Percentiles rank a stretch among this genome's conserved stretches.
phyloP scores from a whole-genome alignment of 768 basidiomycete genomes.

The Termitomyces sp. region DNA sequence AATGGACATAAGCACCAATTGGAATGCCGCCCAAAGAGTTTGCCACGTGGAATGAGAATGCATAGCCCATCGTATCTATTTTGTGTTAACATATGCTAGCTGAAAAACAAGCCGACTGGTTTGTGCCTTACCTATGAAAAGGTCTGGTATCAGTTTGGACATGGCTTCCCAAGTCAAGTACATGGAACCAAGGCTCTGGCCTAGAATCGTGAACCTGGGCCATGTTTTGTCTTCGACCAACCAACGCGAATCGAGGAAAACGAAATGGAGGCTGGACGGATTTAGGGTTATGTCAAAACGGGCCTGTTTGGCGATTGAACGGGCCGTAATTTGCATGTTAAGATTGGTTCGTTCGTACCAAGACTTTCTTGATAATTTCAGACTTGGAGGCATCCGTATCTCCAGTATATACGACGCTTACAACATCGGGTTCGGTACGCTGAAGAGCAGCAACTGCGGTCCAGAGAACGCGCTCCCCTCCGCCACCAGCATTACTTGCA shows the following conservation, averaged over 20 bases:
- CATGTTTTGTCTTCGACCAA: conserved; percentile 80
- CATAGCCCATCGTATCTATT: conserved; percentile 96
- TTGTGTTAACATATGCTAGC: conserved; percentile 5
- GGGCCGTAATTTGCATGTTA: background rate
- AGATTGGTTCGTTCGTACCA: conserved; percentile 37
- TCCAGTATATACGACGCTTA: conserved; percentile 86
- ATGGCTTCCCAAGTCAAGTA: conserved; percentile 82
- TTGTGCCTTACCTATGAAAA: conserved; percentile 72
- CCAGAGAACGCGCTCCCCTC: conserved; percentile 78
- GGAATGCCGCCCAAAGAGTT: conserved; percentile 58
- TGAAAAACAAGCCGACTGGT: background rate
- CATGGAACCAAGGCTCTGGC: conserved; percentile 88
- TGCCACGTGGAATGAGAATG: conserved; percentile 85
- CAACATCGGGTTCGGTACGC: conserved; percentile 42
- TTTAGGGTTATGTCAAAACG: conserved; percentile 78
- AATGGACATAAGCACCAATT: conserved; percentile 91
- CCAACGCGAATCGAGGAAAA: conserved; percentile 67
- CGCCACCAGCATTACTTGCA: conserved; percentile 87
- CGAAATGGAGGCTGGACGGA: conserved; percentile 64
- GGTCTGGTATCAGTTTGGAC: conserved; percentile 72
- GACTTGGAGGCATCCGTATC: conserved; percentile 78
- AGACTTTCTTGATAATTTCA: conserved; percentile 74
- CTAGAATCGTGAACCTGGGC: conserved; percentile 87
- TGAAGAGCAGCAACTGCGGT: background rate
- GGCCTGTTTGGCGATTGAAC: conserved; percentile 36